A percentile compares a stretch with the other conserved stretches of the same genome.
phyloP scores from a whole-genome alignment of 208 protist genomes.

The Leishmania tarentolae region DNA sequence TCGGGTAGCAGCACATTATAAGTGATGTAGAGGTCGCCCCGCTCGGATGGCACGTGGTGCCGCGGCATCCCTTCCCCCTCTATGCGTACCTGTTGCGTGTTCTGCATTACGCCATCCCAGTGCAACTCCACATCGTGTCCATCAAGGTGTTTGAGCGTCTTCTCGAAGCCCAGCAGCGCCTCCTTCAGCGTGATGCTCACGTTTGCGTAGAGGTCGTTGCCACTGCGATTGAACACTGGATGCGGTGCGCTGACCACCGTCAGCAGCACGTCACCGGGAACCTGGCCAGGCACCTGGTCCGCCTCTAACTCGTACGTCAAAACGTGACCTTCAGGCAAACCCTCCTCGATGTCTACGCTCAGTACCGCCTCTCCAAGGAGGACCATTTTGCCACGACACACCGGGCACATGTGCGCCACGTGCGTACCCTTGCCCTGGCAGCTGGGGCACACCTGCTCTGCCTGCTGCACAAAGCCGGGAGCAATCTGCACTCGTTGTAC shows the following conservation, averaged over 20 bases:
- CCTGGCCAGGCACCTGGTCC: constrained; percentile 75
- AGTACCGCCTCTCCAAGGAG: constrained; percentile 42
- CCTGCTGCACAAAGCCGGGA: constrained; percentile 78
- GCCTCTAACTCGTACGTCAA: constrained; percentile 87
- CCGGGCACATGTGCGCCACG: constrained; percentile 71
- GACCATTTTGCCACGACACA: constrained; percentile 75
- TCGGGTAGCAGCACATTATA: constrained; percentile 82
- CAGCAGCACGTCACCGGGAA: constrained; percentile 85
- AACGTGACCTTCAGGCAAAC: constrained; percentile 74
- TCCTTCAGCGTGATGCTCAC: constrained; percentile 86
- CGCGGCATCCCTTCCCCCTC: constrained; percentile 92
- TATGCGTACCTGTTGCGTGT: constrained; percentile 64
- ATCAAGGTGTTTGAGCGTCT: constrained; percentile 85
- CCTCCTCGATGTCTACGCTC: constrained; percentile 74
- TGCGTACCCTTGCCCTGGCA: constrained; percentile 91
- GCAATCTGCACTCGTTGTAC: constrained; percentile 73
- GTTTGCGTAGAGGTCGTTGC: constrained; percentile 81
- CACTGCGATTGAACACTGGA: constrained; percentile 65
- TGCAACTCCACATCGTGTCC: constrained; percentile 47
- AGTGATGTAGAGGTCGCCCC: constrained; percentile 90
- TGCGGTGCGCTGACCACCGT: constrained; percentile 61
- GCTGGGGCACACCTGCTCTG: constrained; percentile 81
- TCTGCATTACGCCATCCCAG: constrained; percentile 56
- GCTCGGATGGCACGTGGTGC: constrained; percentile 82
- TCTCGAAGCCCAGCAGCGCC: constrained; percentile 92